These are phyloP conservation scores for Fusarium floridanum DNA, from an alignment of 2,329 filamentous ascomycete species.

Conservation along the genomic window DNA sequence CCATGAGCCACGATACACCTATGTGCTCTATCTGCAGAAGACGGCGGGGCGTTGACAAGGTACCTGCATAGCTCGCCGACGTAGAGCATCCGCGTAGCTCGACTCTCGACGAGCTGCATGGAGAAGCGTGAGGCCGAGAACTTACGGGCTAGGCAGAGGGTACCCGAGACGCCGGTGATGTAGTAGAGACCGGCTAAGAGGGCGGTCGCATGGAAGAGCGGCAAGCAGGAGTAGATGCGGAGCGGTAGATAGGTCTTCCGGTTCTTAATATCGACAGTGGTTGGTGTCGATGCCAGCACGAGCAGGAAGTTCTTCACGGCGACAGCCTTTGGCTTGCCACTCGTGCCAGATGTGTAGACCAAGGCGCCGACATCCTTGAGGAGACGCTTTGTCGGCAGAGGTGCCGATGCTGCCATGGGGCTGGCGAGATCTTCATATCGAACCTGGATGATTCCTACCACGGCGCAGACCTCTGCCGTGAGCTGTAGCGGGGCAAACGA, in stretches of 20 bases:
- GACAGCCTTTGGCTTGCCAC: not conserved
- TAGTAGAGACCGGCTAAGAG: not conserved
- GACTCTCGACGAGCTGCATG: not conserved
- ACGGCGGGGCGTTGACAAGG: not conserved
- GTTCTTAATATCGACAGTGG: not conserved
- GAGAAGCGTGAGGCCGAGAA: not conserved
- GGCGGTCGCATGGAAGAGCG: not conserved
- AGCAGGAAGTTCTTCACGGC: not conserved
- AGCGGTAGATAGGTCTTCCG: not conserved
- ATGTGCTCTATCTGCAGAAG: not conserved
- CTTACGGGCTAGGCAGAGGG: not conserved
- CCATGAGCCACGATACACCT: not conserved
- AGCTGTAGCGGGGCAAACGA: not conserved
- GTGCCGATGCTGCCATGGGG: not conserved
- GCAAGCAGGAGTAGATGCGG: not conserved
- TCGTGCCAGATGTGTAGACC: not conserved
- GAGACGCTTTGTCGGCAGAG: not conserved
- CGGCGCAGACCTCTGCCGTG: not conserved
- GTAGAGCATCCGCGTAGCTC: not conserved
- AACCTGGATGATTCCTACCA: not conserved
- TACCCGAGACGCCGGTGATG: not conserved
- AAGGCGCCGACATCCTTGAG: not conserved
- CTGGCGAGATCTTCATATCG: not conserved
- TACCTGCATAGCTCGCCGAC: not conserved
- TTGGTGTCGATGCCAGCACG: not conserved